These are phyloP conservation scores for Euclidium syriacum DNA, from an alignment of 345 rosid genomes.

Conservation along the genomic window DNA sequence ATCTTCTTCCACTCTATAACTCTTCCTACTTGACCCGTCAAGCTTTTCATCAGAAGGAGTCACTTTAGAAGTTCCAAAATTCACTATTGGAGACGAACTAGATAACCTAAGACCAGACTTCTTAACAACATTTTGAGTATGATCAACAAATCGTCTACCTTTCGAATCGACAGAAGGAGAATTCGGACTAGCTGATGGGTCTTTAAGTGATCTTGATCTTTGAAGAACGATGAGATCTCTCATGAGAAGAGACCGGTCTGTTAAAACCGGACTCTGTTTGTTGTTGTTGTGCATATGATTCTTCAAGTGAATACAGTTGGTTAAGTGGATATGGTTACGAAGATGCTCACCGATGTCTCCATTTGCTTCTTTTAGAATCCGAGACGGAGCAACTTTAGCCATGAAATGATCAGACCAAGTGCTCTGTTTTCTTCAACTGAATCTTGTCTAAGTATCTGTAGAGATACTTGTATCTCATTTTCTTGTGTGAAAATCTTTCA, in stretches of 20 bases:
- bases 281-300: conserved; percentile 72
- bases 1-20: conserved; percentile 36
- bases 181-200: conserved; percentile 93
- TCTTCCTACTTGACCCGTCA: conserved; percentile 41
- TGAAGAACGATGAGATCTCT: conserved; percentile 90
- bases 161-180: conserved; percentile 62
- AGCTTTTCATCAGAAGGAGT: conserved; percentile 48
- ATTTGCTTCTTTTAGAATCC: conserved; percentile 83
- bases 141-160: conserved; percentile 59
- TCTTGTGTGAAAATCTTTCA: neutral
- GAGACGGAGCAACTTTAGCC: conserved; percentile 45
- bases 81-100: conserved; percentile 47
- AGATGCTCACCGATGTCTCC: conserved; percentile 90
- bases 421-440: conserved; percentile 21
- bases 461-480: conserved; percentile 42
- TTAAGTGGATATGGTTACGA: conserved; percentile 89
- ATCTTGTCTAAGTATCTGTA: conserved; percentile 21
- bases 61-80: conserved; percentile 52
- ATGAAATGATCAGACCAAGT: conserved; percentile 59
- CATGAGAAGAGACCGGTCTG: conserved; percentile 74
- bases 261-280: conserved; percentile 78
- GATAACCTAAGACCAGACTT: conserved; percentile 58
- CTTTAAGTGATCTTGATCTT: conserved; percentile 81
- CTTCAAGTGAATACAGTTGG: conserved; percentile 96
- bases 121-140: conserved; percentile 36